Percentiles rank a stretch among this genome's conserved stretches.
Conservation (phyloP, 2,329 filamentous ascomycete genomes). For the Talaromyces sp. region DNA sequence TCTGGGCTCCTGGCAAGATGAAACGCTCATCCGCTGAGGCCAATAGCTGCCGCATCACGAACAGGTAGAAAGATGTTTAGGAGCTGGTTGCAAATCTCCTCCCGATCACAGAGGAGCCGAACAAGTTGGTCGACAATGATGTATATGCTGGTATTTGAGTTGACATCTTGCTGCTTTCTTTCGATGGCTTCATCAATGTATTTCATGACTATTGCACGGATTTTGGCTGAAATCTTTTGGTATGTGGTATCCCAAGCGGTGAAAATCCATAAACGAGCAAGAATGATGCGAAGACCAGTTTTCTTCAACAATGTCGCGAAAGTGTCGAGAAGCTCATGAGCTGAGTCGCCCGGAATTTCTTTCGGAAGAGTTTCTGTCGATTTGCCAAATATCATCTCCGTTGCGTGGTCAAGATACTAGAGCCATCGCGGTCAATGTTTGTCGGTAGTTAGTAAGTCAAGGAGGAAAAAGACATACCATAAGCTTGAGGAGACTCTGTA, state of each 20-base stretch:
- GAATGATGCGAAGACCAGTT: conserved; percentile 6
- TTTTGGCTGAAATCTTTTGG: not conserved
- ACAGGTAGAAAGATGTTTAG: conserved; percentile 55
- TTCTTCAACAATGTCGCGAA: not conserved
- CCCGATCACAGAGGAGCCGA: not conserved
- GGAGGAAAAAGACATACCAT: not conserved
- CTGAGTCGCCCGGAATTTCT: not conserved
- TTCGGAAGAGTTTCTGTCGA: conserved; percentile 12
- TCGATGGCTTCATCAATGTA: conserved; percentile 12
- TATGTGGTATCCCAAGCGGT: not conserved
- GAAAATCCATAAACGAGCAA: conserved; percentile 14
- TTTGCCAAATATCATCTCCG: conserved; percentile 7
- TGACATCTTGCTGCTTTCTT: not conserved
- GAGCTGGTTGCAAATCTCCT: conserved; percentile 36
- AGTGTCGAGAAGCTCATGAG: conserved; percentile 10
- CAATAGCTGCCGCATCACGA: conserved; percentile 51
- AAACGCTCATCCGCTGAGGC: conserved; percentile 39
- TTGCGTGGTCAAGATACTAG: conserved; percentile 11
- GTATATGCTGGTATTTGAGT: not conserved
- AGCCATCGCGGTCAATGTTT: not conserved
- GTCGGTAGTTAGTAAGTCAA: not conserved
- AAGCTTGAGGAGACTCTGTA: conserved; percentile 7
- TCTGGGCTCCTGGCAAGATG: conserved; percentile 36
- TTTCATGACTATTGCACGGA: conserved; percentile 9
- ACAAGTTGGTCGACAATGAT: conserved; percentile 8